Percentiles rank a stretch among this genome's conserved stretches.
Conservation (phyloP, 805 yeast genomes). For the Monosporozyma unispora region DNA sequence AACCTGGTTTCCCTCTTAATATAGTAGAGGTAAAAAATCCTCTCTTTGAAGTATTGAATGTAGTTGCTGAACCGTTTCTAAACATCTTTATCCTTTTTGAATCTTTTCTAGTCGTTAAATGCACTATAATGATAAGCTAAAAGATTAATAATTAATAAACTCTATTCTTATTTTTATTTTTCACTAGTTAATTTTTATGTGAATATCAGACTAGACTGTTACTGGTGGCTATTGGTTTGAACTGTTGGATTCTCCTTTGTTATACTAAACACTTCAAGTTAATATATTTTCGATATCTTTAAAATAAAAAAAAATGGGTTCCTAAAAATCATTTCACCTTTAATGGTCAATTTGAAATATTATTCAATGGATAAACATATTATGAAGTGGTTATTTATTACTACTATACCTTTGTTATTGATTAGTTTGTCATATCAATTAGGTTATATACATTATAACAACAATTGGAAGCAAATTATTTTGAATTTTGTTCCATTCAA, state of each 20-base stretch:
- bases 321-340: neutral
- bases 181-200: neutral
- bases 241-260: neutral
- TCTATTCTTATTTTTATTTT: neutral
- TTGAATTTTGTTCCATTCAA: neutral
- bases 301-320: neutral
- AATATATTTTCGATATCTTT: neutral
- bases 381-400: neutral
- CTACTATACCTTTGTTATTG: neutral
- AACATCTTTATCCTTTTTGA: neutral
- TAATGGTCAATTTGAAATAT: neutral
- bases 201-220: neutral
- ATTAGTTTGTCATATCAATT: neutral
- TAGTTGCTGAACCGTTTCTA: neutral
- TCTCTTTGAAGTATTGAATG: slow-evolving; percentile 4
- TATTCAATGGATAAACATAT: neutral
- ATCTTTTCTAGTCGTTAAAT: neutral
- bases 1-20: slow-evolving; percentile 39
- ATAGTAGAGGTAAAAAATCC: slow-evolving; percentile 27
- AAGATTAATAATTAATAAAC: neutral
- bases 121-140: neutral
- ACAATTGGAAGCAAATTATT: neutral
- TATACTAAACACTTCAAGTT: neutral
- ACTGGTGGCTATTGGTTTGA: neutral
- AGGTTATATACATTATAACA: neutral